A percentile compares a stretch with the other conserved stretches of the same genome.
These are phyloP conservation scores for Podila horticola DNA, from an alignment of 192 early-diverging fungal species.

Conservation along the genomic window DNA sequence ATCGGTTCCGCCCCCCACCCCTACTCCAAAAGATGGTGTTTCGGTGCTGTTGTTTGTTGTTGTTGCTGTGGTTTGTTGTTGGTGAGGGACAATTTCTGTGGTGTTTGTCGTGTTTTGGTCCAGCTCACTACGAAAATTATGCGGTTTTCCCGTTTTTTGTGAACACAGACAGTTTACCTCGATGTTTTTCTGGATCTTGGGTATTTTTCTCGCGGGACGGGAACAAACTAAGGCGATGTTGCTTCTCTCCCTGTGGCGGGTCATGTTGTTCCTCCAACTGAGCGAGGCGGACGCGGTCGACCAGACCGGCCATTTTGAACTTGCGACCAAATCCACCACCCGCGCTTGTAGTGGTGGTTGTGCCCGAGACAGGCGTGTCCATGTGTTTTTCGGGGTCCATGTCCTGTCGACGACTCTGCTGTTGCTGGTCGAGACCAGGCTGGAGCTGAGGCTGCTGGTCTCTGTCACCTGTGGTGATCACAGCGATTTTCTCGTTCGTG, in stretches of 20 bases:
- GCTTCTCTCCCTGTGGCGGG: not conserved
- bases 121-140: not conserved
- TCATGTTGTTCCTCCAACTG: slow-evolving; percentile 10
- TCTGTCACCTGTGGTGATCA: slow-evolving; percentile 5
- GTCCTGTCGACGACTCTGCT: not conserved
- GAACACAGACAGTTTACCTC: no score
- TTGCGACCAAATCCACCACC: not conserved
- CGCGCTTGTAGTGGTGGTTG: not conserved
- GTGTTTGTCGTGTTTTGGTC: no score
- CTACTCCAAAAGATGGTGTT: no score
- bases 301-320: slow-evolving; percentile 16
- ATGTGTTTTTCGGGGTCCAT: not conserved
- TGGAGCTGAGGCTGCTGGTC: slow-evolving; percentile 11
- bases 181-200: not conserved
- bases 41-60: no score
- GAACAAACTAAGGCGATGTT: not conserved
- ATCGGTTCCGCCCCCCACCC: no score
- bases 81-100: no score
- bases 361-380: not conserved
- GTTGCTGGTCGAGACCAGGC: slow-evolving; percentile 7
- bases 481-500: slow-evolving; percentile 6
- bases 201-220: not conserved
- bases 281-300: slow-evolving; percentile 23
- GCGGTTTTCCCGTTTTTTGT: not conserved
- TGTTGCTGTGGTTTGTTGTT: no score